These are phyloP conservation scores for Colletotrichum spinosum DNA, from an alignment of 2,329 filamentous ascomycete genomes.

Conservation along the genomic window DNA sequence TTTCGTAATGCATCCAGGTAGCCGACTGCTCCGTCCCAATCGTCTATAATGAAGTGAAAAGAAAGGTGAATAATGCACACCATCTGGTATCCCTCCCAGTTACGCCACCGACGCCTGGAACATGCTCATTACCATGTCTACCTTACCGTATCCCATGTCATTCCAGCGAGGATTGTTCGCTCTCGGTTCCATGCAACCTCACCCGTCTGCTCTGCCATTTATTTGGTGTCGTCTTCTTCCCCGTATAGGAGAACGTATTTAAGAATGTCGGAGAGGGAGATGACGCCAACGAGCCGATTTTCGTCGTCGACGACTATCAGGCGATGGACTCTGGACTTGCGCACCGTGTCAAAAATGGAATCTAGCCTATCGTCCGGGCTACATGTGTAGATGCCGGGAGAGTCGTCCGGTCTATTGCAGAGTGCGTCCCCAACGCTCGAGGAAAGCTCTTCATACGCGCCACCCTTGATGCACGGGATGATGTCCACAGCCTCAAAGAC, in stretches of 20 bases:
- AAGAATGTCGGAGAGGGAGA: conserved; percentile 95
- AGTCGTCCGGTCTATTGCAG: conserved; percentile 88
- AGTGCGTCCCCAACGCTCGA: conserved; percentile 90
- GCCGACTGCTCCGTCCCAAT: conserved; percentile 19
- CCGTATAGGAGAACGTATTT: conserved; percentile 91
- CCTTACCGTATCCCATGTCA: conserved; percentile 31
- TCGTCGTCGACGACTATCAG: conserved; percentile 94
- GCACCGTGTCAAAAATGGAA: conserved; percentile 96
- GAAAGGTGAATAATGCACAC: conserved; percentile 29
- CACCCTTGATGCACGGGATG: conserved; percentile 93
- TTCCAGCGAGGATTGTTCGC: conserved; percentile 37
- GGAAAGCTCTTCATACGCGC: conserved; percentile 89
- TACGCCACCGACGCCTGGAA: conserved; percentile 47
- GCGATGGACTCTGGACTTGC: conserved; percentile 93
- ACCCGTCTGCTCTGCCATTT: conserved; percentile 25
- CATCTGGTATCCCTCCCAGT: conserved; percentile 38
- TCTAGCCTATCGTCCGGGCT: conserved; percentile 90
- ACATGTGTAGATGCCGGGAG: conserved; percentile 97
- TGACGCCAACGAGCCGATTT: conserved; percentile 85
- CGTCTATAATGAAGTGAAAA: conserved; percentile 36
- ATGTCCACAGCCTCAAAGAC: conserved; percentile 99
- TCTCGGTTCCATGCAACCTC: conserved; percentile 35
- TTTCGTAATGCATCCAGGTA: conserved; percentile 35
- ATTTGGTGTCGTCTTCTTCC: conserved; percentile 64
- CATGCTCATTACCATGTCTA: conserved; percentile 42